Evolutionary conservation across 1,284 basidiomycete species (phyloP).

Genomic region (Ustanciosporium gigantosporum): DNA sequence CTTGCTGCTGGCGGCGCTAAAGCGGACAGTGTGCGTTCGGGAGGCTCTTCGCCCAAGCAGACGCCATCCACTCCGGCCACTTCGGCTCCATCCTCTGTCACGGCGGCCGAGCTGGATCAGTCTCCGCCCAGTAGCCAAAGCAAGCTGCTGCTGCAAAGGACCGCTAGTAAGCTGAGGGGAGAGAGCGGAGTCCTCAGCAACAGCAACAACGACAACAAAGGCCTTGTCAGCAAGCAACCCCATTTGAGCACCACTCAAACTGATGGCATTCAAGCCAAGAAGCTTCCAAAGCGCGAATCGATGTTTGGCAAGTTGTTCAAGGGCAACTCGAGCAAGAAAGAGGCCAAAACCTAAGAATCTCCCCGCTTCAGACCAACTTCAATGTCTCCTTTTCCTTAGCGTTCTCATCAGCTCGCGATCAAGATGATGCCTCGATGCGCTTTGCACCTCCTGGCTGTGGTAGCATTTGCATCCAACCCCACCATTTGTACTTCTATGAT

Average conservation of each 20-base stretch:
- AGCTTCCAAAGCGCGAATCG: conserved; percentile 31
- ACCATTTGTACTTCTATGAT: too few relatives aligned
- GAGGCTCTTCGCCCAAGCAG: conserved; percentile 3
- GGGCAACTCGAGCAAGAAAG: conserved; percentile 5
- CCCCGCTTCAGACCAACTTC: too few relatives aligned
- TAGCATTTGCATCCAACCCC: too few relatives aligned
- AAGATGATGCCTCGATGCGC: too few relatives aligned
- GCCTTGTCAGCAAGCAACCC: too few relatives aligned
- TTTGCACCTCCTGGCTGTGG: too few relatives aligned
- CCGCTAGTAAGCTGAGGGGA: conserved; percentile 12
- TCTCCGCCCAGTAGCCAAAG: not conserved
- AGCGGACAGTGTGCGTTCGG: not conserved
- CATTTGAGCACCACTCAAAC: too few relatives aligned
- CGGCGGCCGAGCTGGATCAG: conserved; percentile 1
- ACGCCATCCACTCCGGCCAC: conserved; percentile 19
- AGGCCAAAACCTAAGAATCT: too few relatives aligned
- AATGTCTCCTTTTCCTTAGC: too few relatives aligned
- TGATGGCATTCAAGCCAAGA: too few relatives aligned
- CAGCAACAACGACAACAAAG: not conserved
- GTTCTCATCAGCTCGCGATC: too few relatives aligned
- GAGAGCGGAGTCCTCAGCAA: not conserved
- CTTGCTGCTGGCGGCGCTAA: not conserved
- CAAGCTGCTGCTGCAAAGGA: conserved; percentile 20
- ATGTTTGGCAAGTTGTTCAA: conserved; percentile 38
- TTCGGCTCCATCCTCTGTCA: conserved; percentile 3